Conservation (phyloP, 169 alveolate species). For the Babesia ovata region DNA sequence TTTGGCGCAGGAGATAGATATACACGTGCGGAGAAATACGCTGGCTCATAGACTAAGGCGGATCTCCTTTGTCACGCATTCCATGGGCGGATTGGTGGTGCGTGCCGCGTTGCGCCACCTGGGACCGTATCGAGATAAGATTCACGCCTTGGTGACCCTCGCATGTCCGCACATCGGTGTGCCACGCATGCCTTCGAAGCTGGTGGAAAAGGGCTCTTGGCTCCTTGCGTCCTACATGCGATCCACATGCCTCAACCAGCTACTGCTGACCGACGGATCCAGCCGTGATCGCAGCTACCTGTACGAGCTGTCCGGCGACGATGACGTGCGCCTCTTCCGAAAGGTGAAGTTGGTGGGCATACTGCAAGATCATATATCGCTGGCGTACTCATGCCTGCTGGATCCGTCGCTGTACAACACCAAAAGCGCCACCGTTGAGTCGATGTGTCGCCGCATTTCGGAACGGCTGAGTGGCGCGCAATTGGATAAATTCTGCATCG, state of each 20-base stretch:
- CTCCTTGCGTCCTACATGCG: constrained; percentile 16
- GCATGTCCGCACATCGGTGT: constrained; percentile 36
- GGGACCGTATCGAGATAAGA: not conserved
- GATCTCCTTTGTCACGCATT: constrained; percentile 26
- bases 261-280: constrained; percentile 2
- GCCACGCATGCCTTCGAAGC: not conserved
- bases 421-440: not conserved
- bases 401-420: constrained; percentile 12
- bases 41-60: not conserved
- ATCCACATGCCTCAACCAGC: constrained; percentile 14
- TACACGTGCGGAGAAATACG: constrained; percentile 5
- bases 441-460: not conserved
- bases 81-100: constrained; percentile 48
- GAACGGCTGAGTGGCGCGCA: not conserved
- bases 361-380: constrained; percentile 19
- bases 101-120: constrained; percentile 37
- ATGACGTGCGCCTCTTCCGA: not conserved
- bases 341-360: constrained; percentile 26
- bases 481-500: constrained; percentile 8
- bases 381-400: constrained; percentile 27
- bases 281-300: not conserved
- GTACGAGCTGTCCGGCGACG: constrained; percentile 20
- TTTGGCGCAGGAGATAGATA: constrained; percentile 29
- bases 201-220: constrained; percentile 2
- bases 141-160: constrained; percentile 21